Evolutionary conservation across 1,284 basidiomycete genomes (phyloP).

Genomic region (Puccinia polysora): DNA sequence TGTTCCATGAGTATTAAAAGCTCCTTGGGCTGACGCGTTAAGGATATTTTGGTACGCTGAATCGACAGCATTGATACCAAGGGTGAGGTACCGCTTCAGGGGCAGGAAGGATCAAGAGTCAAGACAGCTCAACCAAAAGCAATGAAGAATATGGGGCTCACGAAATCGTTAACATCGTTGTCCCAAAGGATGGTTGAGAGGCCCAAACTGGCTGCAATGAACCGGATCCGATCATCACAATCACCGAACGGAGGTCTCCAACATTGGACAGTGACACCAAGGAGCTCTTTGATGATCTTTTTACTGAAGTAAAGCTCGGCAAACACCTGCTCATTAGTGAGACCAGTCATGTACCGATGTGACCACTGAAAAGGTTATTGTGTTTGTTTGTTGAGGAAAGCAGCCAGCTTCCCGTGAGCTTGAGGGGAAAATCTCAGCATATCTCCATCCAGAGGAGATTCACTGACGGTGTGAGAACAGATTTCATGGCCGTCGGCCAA

Average conservation of each 20-base stretch:
- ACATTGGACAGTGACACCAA: conserved; percentile 42
- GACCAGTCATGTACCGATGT: conserved; percentile 56
- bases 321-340: conserved; percentile 58
- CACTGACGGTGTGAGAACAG: conserved; percentile 45
- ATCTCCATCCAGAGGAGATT: conserved; percentile 41
- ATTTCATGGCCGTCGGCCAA: conserved; percentile 54
- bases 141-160: conserved; percentile 18
- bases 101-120: conserved; percentile 3
- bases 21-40: conserved; percentile 52
- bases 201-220: conserved; percentile 57
- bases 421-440: conserved; percentile 48
- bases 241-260: conserved; percentile 52
- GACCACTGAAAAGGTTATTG: neutral
- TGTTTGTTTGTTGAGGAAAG: conserved; percentile 31
- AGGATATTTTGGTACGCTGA: conserved; percentile 56
- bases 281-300: conserved; percentile 41
- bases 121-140: neutral
- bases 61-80: conserved; percentile 53
- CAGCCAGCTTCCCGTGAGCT: conserved; percentile 55
- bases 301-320: conserved; percentile 59
- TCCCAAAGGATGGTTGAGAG: conserved; percentile 58
- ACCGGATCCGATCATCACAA: conserved; percentile 58
- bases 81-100: conserved; percentile 48
- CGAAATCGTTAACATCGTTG: conserved; percentile 53
- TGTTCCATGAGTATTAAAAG: conserved; percentile 53